Base-by-base conservation (phyloP, 768 basidiomycete genomes). In the Panaeolus papilionaceus region DNA sequence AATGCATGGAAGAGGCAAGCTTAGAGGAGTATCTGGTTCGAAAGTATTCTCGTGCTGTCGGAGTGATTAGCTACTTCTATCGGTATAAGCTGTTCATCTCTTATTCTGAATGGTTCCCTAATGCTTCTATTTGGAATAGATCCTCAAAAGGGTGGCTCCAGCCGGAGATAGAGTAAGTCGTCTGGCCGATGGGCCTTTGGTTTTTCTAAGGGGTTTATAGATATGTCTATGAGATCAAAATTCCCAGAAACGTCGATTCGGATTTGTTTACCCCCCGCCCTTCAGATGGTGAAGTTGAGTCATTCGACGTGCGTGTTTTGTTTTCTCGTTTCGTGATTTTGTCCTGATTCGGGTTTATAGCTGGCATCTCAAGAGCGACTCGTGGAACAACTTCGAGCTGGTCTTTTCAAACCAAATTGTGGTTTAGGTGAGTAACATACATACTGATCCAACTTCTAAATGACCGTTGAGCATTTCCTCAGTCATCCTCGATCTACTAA, bases 1-100 rank as follows among this genome's bases (percentile, higher is more conserved):
- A 98, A 77, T 92, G 93, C 65, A 90, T 88, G 84, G 97, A 99
- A 75, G 97, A 99, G 77, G 97, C 96, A 2, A 94, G 91, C 71
- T 82, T 98, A 26, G 81, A 83, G 3, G 89, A 89, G 63, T 77
- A 81, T n/a, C 75, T 94, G 54, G 88, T 94, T 11, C 80, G 85
- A 61, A 79, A 83, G 23, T 79, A 90, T 68, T 82, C 90, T 12
- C 86, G 84, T 68, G 72, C 86, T 7, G 87, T 84, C 10, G 95
- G 96, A 4, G 85, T 87, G 1, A 78, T 95, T 62, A 93, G 92
- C 68, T 98, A 98, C 81, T 94, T 93, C 80, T 90, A 85, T 76
- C 85, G 85, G 92, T 92, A 49, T 62, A 39, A 63, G 66, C 62
- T 40, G n/a, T 28, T 37, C 45, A 1, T 11, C 42, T 61, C 45